Base-by-base conservation (phyloP, 2,329 filamentous ascomycete species). In the Cercospora canescens region DNA sequence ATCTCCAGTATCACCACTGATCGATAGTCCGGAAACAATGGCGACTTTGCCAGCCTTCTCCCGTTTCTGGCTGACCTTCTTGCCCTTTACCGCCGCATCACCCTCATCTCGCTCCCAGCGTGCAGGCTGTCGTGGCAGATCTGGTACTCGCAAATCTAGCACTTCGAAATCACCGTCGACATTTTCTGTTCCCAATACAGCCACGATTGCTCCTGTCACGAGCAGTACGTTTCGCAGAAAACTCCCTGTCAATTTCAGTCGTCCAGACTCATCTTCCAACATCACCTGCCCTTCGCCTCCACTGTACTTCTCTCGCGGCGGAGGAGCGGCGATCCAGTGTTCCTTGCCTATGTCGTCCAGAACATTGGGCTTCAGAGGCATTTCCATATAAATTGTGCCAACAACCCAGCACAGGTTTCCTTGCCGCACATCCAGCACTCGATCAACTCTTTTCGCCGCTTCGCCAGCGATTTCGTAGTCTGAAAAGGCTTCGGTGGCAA, bases 361-460 rank as follows among this genome's bases (percentile, higher is more conserved):
- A 77, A 99, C 94, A 76, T 96, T 96, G 1, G 96, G 95, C 81
- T 99, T 99, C 74, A 97, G 80, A 2, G 91, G 88, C 92, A 99
- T 94, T 70, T 98, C 93, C 91, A 98, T 96, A 78, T 96, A 99
- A 34, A 98, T 88, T 0, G 95, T 99, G 16, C 96, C 95, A 0
- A 90, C 86, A 16, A 99, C 91, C 93, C 94, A 99, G 81, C 94
- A 98, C 37, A 98, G 83, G 81, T 97, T 89, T 69, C 95, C 95
- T 81, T 98, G 95, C 67, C 94, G 89, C 60, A 99, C 95, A 80
- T 99, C 94, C 32, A 99, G 86, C 66, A 99, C 95, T 72, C 95
- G 86, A 34, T 97, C 92, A 16, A 96, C 93, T 70, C 85, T 88
- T 71, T 85, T 86, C 11, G 92, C 92, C 64, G 83, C 83, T 77